Base-by-base conservation (phyloP, 768 basidiomycete genomes). In the Hericium alpestre region DNA sequence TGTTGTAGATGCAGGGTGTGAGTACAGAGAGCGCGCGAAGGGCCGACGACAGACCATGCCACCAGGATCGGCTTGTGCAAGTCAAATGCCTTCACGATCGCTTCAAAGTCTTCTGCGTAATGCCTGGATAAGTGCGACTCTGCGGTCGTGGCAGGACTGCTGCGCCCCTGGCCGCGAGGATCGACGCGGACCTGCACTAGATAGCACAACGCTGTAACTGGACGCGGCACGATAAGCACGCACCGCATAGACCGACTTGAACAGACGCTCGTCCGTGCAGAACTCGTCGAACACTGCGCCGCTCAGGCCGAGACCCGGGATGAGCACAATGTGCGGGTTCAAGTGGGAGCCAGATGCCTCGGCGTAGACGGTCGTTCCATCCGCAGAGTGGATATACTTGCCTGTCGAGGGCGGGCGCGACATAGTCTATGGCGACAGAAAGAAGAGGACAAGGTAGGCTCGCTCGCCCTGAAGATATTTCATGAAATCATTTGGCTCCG, bases 291-390 rank as follows among this genome's bases (percentile, higher is more conserved):
- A 61, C 10, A 55, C 53, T 3, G 32, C 40, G 10, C 43, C 38
- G n/a, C 51, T 46, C n/a, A 61, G 39, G 15, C 16, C 23, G 48
- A 58, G 10, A 15, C 59, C 59, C 18, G 59, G 59, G 25, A 61
- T 43, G 46, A 61, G 57, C 22, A 61, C 46, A 16, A 61, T 40
- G 47, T 48, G 46, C 5, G 57, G 59, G 32, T 55, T 61, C 3
- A 47, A 40, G 8, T 57, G 59, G 40, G 54, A 32, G 18, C 59
- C 59, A 1, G 41, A 22, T 3, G 59, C 59, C 23, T 61, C 57
- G 3, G 59, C 59, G 22, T 55, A 61, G 32, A 61, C 48, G 18
- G 37, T 23, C 15, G 39, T 40, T 18, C 57, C 59, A 22, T 61
- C 57, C 20, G 53, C 43, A 6, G 57, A 61, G 22, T 11, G 48